phyloP scores from a whole-genome alignment of 2,329 filamentous ascomycete species.

The Fusarium sp. region DNA sequence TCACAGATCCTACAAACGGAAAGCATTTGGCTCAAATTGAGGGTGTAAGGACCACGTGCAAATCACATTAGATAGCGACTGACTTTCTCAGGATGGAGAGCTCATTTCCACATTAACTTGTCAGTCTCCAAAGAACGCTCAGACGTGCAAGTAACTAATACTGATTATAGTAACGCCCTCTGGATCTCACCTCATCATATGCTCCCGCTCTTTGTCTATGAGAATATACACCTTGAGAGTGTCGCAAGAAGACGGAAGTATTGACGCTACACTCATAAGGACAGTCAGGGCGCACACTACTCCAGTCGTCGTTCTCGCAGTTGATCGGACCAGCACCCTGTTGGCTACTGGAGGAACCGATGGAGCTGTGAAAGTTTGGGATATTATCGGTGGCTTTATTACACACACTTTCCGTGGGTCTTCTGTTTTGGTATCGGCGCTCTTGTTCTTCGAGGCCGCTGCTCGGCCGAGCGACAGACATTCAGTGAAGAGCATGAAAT shows the following conservation, averaged over 20 bases:
- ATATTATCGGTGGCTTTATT: conserved; percentile 86
- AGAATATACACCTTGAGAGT: conserved; percentile 81
- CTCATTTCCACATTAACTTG: conserved; percentile 77
- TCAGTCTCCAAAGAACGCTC: conserved; percentile 46
- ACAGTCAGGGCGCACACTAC: conserved; percentile 90
- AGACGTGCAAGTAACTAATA: conserved; percentile 22
- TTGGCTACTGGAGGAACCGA: conserved; percentile 94
- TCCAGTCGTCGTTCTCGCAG: conserved; percentile 85
- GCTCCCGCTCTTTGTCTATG: conserved; percentile 96
- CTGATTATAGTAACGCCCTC: conserved; percentile 77
- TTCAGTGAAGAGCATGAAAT: conserved; percentile 50
- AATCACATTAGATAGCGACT: conserved; percentile 10
- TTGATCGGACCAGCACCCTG: conserved; percentile 88
- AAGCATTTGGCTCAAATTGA: conserved; percentile 86
- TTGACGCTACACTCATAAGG: conserved; percentile 75
- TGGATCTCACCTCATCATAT: conserved; percentile 86
- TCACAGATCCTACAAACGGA: conserved; percentile 86
- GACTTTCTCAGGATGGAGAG: conserved; percentile 73
- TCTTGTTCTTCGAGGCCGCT: conserved; percentile 88
- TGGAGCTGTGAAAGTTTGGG: conserved; percentile 95
- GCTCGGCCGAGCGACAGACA: conserved; percentile 48
- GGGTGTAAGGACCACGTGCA: conserved; percentile 65
- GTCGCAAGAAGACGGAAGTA: conserved; percentile 63
- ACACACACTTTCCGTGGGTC: conserved; percentile 97
- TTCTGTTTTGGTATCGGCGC: conserved; percentile 87